phyloP scores from a whole-genome alignment of 176 grass and related monocot species.

The Metroxylon sagu region DNA sequence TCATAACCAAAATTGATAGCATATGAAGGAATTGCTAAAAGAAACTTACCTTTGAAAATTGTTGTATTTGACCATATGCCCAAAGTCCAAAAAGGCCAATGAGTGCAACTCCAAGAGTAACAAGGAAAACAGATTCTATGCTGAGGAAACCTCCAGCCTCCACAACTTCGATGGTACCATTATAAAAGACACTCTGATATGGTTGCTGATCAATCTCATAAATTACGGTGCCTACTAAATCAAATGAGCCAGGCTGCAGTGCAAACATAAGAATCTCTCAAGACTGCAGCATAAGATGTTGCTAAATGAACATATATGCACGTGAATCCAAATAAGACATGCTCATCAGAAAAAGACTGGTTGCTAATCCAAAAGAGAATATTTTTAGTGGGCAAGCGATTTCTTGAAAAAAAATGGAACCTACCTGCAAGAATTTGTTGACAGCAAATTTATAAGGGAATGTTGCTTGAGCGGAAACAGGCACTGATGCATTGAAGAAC shows the following conservation, averaged over 20 bases:
- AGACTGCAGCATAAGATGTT: no score
- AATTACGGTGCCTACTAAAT: slow-evolving; percentile 76
- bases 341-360: no score
- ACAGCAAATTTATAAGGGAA: slow-evolving; percentile 89
- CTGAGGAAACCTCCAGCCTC: slow-evolving; percentile 80
- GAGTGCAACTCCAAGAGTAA: slow-evolving; percentile 77
- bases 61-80: slow-evolving; percentile 90
- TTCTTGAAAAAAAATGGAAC: background rate
- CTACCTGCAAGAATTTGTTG: slow-evolving; percentile 97
- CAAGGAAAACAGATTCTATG: slow-evolving; percentile 91
- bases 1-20: background rate
- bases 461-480: slow-evolving; percentile 72
- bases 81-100: slow-evolving; percentile 68
- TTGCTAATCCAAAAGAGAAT: no score
- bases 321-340: no score
- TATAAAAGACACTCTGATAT: slow-evolving; percentile 87
- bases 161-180: slow-evolving; percentile 83
- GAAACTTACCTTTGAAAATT: slow-evolving; percentile 75
- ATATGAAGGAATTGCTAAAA: background rate
- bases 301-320: no score
- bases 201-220: slow-evolving; percentile 94
- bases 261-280: slow-evolving; percentile 20
- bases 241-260: slow-evolving; percentile 86
- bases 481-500: slow-evolving; percentile 82
- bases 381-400: no score